Evolutionary conservation across 345 rosid genomes (phyloP).

Genomic region (Cardamine occulta): DNA sequence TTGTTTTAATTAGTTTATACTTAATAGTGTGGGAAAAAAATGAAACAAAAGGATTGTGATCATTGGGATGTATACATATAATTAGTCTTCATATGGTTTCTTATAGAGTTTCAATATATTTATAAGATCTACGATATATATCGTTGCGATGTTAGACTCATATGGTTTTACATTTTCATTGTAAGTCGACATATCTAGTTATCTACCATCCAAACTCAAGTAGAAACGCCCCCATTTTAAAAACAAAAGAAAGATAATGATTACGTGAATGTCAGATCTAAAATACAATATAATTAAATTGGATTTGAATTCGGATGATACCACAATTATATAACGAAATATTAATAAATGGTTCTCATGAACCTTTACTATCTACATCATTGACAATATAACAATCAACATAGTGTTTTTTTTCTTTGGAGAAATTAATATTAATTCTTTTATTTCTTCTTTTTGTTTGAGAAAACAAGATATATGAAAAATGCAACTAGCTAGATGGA

Average conservation of each 20-base stretch:
- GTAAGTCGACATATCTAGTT: not conserved
- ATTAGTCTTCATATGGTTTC: slow-evolving; percentile 19
- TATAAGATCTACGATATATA: not conserved
- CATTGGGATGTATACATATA: slow-evolving; percentile 26
- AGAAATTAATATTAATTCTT: not conserved
- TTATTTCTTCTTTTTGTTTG: not conserved
- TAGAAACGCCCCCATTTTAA: not conserved
- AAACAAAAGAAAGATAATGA: not conserved
- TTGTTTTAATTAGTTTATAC: slow-evolving; percentile 40
- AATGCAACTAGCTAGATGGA: slow-evolving; percentile 8
- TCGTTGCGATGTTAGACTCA: slow-evolving; percentile 4
- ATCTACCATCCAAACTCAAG: slow-evolving; percentile 17
- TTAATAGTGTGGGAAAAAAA: slow-evolving; percentile 14
- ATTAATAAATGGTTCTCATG: not conserved
- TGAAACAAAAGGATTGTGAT: slow-evolving; percentile 28
- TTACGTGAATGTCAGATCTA: not conserved
- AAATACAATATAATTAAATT: not conserved
- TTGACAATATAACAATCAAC: slow-evolving; percentile 11
- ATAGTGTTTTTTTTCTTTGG: not conserved
- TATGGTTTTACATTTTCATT: not conserved
- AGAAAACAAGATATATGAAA: not conserved
- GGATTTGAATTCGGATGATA: not conserved
- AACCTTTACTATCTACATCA: not conserved
- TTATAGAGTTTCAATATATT: slow-evolving; percentile 9
- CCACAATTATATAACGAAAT: not conserved